Evolutionary conservation across 2,329 filamentous ascomycete genomes (phyloP).

Genomic region (Hortaea sp.): DNA sequence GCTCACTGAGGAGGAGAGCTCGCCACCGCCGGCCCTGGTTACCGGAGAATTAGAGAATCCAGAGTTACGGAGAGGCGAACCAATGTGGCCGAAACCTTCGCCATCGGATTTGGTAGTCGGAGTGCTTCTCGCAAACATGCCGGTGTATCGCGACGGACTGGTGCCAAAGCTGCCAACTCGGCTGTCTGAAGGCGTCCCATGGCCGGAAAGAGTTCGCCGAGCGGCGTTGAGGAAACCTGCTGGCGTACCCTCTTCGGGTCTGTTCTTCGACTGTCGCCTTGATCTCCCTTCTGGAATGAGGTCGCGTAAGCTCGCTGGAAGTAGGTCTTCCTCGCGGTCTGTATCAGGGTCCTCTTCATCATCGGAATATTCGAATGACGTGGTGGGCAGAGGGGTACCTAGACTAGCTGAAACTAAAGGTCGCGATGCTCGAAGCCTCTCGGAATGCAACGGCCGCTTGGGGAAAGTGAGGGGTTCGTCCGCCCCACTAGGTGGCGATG

Average conservation of each 20-base stretch:
- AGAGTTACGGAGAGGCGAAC: conserved; percentile 54
- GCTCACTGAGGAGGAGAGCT: conserved; percentile 35
- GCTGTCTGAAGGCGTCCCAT: conserved; percentile 28
- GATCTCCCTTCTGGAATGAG: conserved; percentile 52
- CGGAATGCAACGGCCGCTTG: conserved; percentile 55
- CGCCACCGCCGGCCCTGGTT: conserved; percentile 10
- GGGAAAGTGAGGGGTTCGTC: conserved; percentile 60
- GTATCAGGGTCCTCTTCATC: conserved; percentile 45
- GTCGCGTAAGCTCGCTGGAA: conserved; percentile 61
- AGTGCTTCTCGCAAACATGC: conserved; percentile 38
- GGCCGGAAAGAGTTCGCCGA: conserved; percentile 32
- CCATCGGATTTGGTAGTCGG: conserved; percentile 17
- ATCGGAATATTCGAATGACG: conserved; percentile 36
- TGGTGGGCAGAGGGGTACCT: conserved; percentile 29
- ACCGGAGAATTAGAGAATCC: conserved; percentile 33
- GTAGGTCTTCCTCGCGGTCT: conserved; percentile 83
- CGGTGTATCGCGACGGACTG: conserved; percentile 54
- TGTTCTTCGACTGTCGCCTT: conserved; percentile 49
- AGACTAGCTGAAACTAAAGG: conserved; percentile 53
- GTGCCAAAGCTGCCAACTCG: conserved; percentile 43
- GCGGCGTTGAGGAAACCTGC: conserved; percentile 23
- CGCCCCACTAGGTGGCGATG: conserved; percentile 49
- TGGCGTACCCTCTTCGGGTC: conserved; percentile 41
- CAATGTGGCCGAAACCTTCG: conserved; percentile 46
- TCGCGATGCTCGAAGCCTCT: conserved; percentile 46